Conservation (phyloP, 495 filamentous ascomycete species). For the Penicillium tannophilum region DNA sequence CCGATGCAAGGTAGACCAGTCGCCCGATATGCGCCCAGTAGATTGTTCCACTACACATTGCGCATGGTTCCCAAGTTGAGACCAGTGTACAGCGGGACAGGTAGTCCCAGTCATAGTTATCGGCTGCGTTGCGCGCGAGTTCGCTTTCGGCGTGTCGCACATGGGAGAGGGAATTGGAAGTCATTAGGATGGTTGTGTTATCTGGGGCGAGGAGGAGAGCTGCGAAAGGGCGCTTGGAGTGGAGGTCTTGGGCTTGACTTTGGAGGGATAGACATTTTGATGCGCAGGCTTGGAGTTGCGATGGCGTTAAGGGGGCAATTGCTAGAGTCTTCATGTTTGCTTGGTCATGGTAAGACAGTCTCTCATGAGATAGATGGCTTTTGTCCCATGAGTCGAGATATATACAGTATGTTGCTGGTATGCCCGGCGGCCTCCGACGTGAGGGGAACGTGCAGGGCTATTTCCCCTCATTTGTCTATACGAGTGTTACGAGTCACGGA, state of each 20-base stretch:
- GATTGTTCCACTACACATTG: conserved; percentile 52
- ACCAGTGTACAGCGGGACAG: conserved; percentile 53
- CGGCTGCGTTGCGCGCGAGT: conserved; percentile 52
- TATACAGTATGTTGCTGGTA: not conserved
- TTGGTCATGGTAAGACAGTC: not conserved
- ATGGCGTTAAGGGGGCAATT: conserved; percentile 14
- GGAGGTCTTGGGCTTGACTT: conserved; percentile 37
- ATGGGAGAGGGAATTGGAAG: conserved; percentile 54
- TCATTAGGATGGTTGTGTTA: conserved; percentile 48
- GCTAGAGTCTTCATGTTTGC: not conserved
- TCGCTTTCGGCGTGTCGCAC: conserved; percentile 58
- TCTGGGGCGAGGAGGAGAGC: conserved; percentile 51
- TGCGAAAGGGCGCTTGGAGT: conserved; percentile 51
- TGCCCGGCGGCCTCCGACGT: conserved; percentile 25
- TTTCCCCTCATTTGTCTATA: conserved; percentile 13
- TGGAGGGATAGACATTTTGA: conserved; percentile 44
- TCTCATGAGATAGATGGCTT: not conserved
- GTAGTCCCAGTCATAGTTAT: conserved; percentile 51
- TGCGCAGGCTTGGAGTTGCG: conserved; percentile 39
- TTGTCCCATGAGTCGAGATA: too few relatives aligned
- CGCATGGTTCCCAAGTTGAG: conserved; percentile 59
- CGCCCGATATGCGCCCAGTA: conserved; percentile 60
- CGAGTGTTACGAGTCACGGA: not conserved
- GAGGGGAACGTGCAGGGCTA: conserved; percentile 9
- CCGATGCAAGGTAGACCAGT: conserved; percentile 54